Evolutionary conservation across 2,329 filamentous ascomycete species (phyloP).

Genomic region (Apiospora phragmitis): DNA sequence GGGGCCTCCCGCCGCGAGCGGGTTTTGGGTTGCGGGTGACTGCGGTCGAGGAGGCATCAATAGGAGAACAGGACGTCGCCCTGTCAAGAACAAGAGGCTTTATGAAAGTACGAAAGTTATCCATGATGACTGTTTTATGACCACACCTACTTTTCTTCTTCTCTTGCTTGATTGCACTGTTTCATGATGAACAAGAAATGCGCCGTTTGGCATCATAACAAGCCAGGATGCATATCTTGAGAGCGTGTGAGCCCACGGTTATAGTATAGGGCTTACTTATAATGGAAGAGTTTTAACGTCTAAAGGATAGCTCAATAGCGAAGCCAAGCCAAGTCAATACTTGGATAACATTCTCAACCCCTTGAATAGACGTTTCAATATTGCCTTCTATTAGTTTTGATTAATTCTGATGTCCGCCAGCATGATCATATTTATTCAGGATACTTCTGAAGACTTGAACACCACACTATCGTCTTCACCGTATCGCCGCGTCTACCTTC

Average conservation of each 20-base stretch:
- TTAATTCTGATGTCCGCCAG: background rate
- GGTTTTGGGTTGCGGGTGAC: background rate
- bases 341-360: background rate
- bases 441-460: background rate
- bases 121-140: background rate
- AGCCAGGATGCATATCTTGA: background rate
- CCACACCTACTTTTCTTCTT: background rate
- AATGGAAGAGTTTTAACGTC: background rate
- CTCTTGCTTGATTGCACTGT: background rate
- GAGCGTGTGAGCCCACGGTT: background rate
- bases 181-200: background rate
- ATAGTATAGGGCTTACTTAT: background rate
- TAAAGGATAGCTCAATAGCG: background rate
- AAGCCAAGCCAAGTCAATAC: background rate
- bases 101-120: constrained; percentile 5
- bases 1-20: background rate
- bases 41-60: background rate
- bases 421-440: background rate
- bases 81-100: background rate
- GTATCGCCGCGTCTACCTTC: too few species aligned
- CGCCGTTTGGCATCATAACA: background rate
- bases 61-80: background rate
- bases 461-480: background rate
- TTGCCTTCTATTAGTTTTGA: background rate
- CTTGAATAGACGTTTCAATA: background rate